These are phyloP conservation scores for Coemansia umbellata DNA, from an alignment of 192 early-diverging fungal genomes.

Conservation along the genomic window DNA sequence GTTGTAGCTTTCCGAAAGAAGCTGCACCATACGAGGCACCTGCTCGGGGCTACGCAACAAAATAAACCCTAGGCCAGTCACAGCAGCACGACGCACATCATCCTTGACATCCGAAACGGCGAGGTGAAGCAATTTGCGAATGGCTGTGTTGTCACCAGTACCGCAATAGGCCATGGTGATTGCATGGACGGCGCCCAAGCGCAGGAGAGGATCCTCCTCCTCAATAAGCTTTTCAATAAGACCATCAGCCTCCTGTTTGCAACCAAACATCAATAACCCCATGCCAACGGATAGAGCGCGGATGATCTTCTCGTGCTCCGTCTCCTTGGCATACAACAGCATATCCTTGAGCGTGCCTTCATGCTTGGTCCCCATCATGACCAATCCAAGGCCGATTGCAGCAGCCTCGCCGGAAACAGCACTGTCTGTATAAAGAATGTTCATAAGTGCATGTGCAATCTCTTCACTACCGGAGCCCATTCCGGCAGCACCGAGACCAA, in stretches of 20 bases:
- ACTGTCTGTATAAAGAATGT: constrained; percentile 85
- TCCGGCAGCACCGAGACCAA: constrained; percentile 93
- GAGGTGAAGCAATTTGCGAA: constrained; percentile 89
- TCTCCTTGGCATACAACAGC: constrained; percentile 97
- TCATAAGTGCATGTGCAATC: constrained; percentile 85
- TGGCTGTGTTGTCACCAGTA: constrained; percentile 96
- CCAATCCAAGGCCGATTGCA: constrained; percentile 92
- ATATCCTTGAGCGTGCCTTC: constrained; percentile 84
- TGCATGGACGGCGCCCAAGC: constrained; percentile 96
- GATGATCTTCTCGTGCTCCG: constrained; percentile 99
- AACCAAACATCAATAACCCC: constrained; percentile 94
- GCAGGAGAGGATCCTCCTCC: constrained; percentile 94
- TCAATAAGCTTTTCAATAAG: constrained; percentile 77
- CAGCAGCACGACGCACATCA: constrained; percentile 98
- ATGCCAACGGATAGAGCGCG: constrained; percentile 93
- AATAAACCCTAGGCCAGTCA: constrained; percentile 94
- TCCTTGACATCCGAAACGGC: constrained; percentile 99
- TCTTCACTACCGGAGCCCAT: constrained; percentile 92
- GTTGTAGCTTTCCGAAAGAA: constrained; percentile 96
- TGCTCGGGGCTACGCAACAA: constrained; percentile 90
- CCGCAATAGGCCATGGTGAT: constrained; percentile 98
- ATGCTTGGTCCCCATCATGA: constrained; percentile 92
- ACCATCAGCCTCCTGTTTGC: constrained; percentile 91
- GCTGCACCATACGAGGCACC: constrained; percentile 97
- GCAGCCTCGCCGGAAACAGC: constrained; percentile 98